Percentiles rank a stretch among this genome's conserved stretches.
Conservation (phyloP, 139 green algal species). For the Chlorella sp. region DNA sequence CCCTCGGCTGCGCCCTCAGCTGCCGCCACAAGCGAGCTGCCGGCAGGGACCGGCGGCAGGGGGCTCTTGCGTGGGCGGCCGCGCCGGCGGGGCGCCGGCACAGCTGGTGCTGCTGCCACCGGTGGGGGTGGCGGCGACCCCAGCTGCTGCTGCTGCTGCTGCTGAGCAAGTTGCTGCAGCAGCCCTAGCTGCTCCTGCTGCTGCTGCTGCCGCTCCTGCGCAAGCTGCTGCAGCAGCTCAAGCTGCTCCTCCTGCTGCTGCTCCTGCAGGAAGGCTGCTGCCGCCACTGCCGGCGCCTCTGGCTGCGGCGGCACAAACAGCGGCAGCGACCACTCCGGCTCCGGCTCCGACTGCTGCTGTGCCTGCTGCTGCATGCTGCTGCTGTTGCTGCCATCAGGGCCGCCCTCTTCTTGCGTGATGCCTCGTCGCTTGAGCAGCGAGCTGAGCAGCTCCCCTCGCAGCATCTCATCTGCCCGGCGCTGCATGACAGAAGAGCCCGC, state of each 20-base stretch:
- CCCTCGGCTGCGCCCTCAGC: not conserved
- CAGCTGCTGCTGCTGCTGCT: too few species aligned
- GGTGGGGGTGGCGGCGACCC: too few species aligned
- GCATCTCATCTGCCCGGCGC: too few species aligned
- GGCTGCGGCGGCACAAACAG: not conserved
- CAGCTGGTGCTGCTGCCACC: too few species aligned
- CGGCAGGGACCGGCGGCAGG: not conserved
- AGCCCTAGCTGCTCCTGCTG: not conserved
- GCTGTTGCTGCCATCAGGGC: not conserved
- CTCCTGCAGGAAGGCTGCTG: not conserved
- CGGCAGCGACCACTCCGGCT: not conserved
- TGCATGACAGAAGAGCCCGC: too few species aligned
- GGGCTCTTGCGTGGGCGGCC: not conserved
- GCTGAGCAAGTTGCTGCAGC: not conserved
- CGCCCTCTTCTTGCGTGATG: too few species aligned
- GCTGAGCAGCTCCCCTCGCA: too few species aligned
- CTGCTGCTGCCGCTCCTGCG: slow-evolving; percentile 1
- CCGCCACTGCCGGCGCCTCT: too few species aligned
- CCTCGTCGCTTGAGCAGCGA: too few species aligned
- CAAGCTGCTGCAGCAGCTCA: not conserved
- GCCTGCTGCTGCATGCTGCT: not conserved
- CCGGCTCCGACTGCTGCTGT: not conserved
- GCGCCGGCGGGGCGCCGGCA: not conserved
- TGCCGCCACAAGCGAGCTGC: not conserved
- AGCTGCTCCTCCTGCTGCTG: not conserved